Percentiles rank a stretch among this genome's conserved stretches.
Conservation (phyloP, 2,329 filamentous ascomycete species). For the Neobulgaria alba region DNA sequence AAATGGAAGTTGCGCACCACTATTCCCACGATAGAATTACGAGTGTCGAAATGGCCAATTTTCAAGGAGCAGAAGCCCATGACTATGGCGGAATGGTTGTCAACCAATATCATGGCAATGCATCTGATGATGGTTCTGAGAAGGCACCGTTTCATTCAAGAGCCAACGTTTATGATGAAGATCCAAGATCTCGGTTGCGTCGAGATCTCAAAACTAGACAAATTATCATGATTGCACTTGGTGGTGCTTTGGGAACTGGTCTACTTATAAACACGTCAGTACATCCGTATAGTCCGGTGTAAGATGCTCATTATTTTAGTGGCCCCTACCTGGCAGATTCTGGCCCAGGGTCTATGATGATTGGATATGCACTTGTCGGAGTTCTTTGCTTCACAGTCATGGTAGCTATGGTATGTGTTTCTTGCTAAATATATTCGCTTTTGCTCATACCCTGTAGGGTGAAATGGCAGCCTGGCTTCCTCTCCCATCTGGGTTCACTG, state of each 20-base stretch:
- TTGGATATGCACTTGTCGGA: constrained; percentile 62
- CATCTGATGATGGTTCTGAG: constrained; percentile 12
- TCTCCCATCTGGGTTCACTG: constrained; percentile 69
- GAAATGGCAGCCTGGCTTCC: constrained; percentile 83
- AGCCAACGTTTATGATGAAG: constrained; percentile 17
- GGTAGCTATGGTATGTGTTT: constrained; percentile 48
- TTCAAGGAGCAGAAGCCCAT: constrained; percentile 10
- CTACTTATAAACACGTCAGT: constrained; percentile 57
- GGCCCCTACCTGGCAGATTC: constrained; percentile 34
- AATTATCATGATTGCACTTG: constrained; percentile 60
- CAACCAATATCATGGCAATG: constrained; percentile 6
- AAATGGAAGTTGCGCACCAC: neutral
- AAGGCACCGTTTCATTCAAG: constrained; percentile 9
- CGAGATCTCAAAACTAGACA: constrained; percentile 45
- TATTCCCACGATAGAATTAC: constrained; percentile 7
- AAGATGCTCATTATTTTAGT: constrained; percentile 10
- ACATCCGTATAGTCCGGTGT: neutral
- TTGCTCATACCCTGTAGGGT: constrained; percentile 33
- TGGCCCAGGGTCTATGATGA: constrained; percentile 59
- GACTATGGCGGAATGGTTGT: constrained; percentile 12
- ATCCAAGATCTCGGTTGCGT: constrained; percentile 31
- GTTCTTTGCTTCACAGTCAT: constrained; percentile 73
- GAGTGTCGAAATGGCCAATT: constrained; percentile 11
- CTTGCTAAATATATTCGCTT: neutral
- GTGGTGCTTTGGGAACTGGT: constrained; percentile 51